Conservation (phyloP, 192 early-diverging fungal species). For the Coemansia sp. region DNA sequence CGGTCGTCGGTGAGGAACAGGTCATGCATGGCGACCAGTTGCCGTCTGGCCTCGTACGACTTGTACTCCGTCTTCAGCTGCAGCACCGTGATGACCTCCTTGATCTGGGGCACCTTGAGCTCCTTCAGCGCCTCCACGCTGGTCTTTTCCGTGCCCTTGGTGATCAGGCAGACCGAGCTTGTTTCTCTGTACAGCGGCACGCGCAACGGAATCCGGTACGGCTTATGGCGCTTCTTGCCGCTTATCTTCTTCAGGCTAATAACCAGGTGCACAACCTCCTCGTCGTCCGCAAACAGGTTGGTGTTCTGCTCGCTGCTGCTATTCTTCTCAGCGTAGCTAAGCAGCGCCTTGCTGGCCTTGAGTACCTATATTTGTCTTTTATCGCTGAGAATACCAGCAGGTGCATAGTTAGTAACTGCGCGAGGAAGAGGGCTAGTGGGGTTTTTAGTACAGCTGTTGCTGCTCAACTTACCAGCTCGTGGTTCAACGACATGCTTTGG, state of each 20-base stretch:
- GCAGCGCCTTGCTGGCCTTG: constrained; percentile 41
- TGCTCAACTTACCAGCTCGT: constrained; percentile 32
- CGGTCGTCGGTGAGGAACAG: constrained; percentile 90
- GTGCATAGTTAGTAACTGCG: too few relatives aligned
- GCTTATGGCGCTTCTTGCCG: constrained; percentile 61
- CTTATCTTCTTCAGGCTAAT: constrained; percentile 73
- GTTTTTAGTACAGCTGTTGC: neutral
- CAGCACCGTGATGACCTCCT: constrained; percentile 72
- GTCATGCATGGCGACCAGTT: constrained; percentile 73
- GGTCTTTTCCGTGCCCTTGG: constrained; percentile 81
- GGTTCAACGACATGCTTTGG: constrained; percentile 38
- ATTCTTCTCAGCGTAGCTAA: constrained; percentile 35
- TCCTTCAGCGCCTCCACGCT: constrained; percentile 70
- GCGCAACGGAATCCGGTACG: constrained; percentile 70
- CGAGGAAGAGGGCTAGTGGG: too few relatives aligned
- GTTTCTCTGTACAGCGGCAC: constrained; percentile 64
- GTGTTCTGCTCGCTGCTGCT: constrained; percentile 38
- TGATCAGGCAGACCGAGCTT: constrained; percentile 83
- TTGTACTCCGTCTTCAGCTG: constrained; percentile 82
- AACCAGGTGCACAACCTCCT: constrained; percentile 62
- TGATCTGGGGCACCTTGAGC: constrained; percentile 63
- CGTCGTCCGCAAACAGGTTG: constrained; percentile 58
- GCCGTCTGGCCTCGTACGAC: constrained; percentile 77
- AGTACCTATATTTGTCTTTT: constrained; percentile 22
- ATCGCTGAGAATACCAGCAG: too few relatives aligned